Percentiles rank a stretch among this genome's conserved stretches.
phyloP scores from a whole-genome alignment of 768 basidiomycete species.

The Xerocomellus intermedius region DNA sequence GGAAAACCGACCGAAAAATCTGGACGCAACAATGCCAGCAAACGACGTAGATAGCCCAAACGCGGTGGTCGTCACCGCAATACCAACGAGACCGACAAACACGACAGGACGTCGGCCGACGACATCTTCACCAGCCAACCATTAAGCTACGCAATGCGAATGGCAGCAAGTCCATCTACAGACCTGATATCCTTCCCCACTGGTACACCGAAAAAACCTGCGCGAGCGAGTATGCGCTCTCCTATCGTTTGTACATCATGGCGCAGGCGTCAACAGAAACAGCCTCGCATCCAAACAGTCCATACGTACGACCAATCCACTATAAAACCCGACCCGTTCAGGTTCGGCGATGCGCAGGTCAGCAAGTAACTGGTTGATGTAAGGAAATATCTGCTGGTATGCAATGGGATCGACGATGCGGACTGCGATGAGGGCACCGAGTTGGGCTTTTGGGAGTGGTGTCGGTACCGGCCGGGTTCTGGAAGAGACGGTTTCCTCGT shows the following conservation, averaged over 20 bases:
- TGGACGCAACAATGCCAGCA: conserved; percentile 44
- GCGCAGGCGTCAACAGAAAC: background rate
- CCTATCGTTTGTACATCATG: conserved; percentile 36
- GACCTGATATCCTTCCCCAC: conserved; percentile 60
- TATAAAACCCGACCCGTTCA: conserved; percentile 62
- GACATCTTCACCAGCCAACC: conserved; percentile 38
- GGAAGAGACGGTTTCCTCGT: conserved; percentile 6
- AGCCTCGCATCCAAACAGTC: conserved; percentile 9
- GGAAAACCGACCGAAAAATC: conserved; percentile 46
- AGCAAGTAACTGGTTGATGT: conserved; percentile 63
- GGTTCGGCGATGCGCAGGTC: conserved; percentile 52
- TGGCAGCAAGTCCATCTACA: conserved; percentile 2
- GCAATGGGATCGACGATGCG: conserved; percentile 59
- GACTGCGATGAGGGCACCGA: conserved; percentile 40
- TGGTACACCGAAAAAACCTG: conserved; percentile 61
- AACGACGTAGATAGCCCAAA: conserved; percentile 59
- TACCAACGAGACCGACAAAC: conserved; percentile 48
- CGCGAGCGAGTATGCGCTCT: conserved; percentile 59
- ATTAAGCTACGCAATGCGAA: background rate
- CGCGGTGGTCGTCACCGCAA: conserved; percentile 47
- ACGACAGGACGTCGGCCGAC: conserved; percentile 64
- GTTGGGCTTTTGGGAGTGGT: conserved; percentile 45
- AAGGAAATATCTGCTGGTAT: conserved; percentile 63
- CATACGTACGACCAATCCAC: conserved; percentile 52
- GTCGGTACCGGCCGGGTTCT: background rate